Evolutionary conservation across 768 basidiomycete species (phyloP), one percentile per base, ranked within the genome.

Genomic region (Tylopilus subfusipes): DNA sequence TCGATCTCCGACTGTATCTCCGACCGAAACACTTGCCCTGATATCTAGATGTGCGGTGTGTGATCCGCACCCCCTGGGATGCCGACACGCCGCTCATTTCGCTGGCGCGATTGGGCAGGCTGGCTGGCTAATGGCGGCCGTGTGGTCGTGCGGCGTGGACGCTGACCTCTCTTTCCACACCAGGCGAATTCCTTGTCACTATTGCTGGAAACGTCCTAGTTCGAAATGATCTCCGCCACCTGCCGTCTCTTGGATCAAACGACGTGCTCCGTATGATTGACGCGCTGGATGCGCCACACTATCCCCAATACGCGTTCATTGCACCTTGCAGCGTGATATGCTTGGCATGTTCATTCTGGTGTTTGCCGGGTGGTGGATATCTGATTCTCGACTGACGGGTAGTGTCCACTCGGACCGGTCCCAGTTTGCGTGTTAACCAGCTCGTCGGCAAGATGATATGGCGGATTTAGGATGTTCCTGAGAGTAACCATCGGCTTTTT

Each of bases 61-160:
- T 65, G 48, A 50, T 65, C 65, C 55, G 63, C 56, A 50, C 36
- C 52, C 34, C 25, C 21, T 31, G 58, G 62, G 54, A 65, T 65
- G 64, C 52, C 56, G 59, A 62, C 46, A 64, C 25, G 21, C n/a
- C 25, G 52, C 52, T 44, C 59, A 25, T 46, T 24, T 44, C 3
- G 25, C 11, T 34, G 51, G 16, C 25, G 22, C 30, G n/a, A 42
- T 48, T 30, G 29, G 31, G 4, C 12, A 34, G 27, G 50, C 12
- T 44, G 27, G 50, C n/a, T 48, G 45, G 34, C 42, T 6, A 24
- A 44, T 25, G 46, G 43, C 30, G 24, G 50, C 39, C 21, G 42
- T 50, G 53, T 42, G 31, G 51, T 59, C 13, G 27, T 56, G 59
- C 36, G 24, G 59, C 55, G 45, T 53, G 52, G 34, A 45, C 24